A percentile compares a stretch with the other conserved stretches of the same genome.
phyloP scores from a whole-genome alignment of 202 grass and related monocot species.

The Cymbopogon flexuosus region DNA sequence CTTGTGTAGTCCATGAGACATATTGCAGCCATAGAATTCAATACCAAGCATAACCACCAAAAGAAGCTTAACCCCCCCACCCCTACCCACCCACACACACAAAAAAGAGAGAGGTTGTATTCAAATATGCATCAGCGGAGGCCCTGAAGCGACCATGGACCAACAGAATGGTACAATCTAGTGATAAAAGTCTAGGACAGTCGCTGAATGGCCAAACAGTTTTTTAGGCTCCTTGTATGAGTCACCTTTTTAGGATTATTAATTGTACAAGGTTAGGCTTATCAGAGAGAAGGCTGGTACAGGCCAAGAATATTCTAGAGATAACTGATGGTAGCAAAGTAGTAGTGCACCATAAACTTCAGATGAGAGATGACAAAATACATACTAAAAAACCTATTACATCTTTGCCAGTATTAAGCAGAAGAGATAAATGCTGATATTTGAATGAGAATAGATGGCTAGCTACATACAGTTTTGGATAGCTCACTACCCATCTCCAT shows the following conservation, averaged over 20 bases:
- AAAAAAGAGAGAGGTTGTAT: too few species aligned
- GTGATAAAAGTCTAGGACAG: background rate
- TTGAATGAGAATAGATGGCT: constrained; percentile 23
- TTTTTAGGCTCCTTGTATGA: background rate
- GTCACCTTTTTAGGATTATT: constrained; percentile 16
- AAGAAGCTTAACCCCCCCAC: too few species aligned
- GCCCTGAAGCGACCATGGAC: too few species aligned
- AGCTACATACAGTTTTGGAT: constrained; percentile 77
- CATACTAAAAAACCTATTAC: constrained; percentile 1
- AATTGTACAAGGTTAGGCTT: background rate
- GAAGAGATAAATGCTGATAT: constrained; percentile 16
- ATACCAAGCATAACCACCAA: background rate
- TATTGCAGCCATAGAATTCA: background rate
- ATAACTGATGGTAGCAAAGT: background rate
- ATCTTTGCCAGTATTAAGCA: constrained; percentile 13
- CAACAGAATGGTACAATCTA: too few species aligned
- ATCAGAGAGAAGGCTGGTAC: background rate
- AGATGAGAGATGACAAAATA: background rate
- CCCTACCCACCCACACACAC: too few species aligned
- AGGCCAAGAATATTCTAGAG: constrained; percentile 11
- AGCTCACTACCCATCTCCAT: constrained; percentile 99
- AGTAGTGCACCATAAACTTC: constrained; percentile 11
- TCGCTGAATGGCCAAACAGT: background rate
- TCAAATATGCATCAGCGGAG: too few species aligned
- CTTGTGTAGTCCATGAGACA: background rate